Base-by-base conservation (phyloP, 2,329 filamentous ascomycete species). In the Aspergillus latus region DNA sequence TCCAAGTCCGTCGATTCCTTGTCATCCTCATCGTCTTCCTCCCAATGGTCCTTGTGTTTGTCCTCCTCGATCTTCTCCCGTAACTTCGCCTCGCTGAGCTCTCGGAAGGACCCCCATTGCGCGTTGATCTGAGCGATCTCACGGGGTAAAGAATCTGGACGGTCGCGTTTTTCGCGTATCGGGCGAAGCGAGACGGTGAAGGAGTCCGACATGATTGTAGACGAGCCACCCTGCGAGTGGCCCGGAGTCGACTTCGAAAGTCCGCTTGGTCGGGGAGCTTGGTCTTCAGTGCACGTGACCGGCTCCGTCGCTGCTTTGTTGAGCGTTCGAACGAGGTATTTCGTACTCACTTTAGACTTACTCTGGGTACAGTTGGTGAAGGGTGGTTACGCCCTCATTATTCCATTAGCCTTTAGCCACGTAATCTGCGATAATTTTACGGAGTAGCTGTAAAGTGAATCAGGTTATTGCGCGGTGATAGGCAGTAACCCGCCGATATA, bases 61-160 rank as follows among this genome's bases (percentile, higher is more conserved):
- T 73, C 72, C 6, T 73, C 74, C 39, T 76, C 75, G 15, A 94
- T 86, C 66, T 94, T 87, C 36, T 87, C 83, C 49, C 82, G 82
- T 37, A 97, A 77, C 43, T 85, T 82, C 49, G 85, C 82, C 72
- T 96, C 89, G 49, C 86, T 90, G 61, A 97, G 80, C 64, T 87
- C 81, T 57, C 90, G 87, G 70, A 97, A 95, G 26, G 90, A 89
- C 11, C 90, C 90, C 58, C 89, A 87, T 66, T 95, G 87, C 43
- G 78, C 74, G 64, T 92, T 89, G 67, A 96, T 88, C 63, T 92
- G 90, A 56, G 82, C 78, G 63, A 97, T 91, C 64, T 93, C 88
- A 46, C 88, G 83, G 55, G 83, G 80, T n/a, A 97, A 79, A 46
- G 80, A 82, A 68, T 84, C 67, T 78, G 80, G 67, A 77, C 83